phyloP scores from a whole-genome alignment of 805 yeast genomes.

The Sugiyamaella marilandica region DNA sequence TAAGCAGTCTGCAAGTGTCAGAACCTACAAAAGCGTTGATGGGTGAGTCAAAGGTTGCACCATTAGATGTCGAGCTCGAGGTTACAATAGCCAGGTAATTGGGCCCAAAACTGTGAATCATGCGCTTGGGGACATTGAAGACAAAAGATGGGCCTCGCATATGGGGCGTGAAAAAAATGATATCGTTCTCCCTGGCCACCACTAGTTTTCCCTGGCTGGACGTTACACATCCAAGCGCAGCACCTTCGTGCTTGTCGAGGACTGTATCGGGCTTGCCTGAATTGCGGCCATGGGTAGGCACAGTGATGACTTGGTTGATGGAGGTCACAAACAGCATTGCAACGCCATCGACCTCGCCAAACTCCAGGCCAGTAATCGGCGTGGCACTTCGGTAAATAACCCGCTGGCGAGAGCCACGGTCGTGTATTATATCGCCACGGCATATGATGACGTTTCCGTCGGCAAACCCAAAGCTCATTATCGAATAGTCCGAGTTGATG shows the following conservation, averaged over 20 bases:
- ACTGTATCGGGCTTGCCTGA: slow-evolving; percentile 55
- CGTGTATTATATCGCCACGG: slow-evolving; percentile 83
- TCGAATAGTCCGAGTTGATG: slow-evolving; percentile 43
- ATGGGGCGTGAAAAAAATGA: slow-evolving; percentile 53
- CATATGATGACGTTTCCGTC: slow-evolving; percentile 78
- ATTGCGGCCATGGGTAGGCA: slow-evolving; percentile 74
- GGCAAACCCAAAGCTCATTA: slow-evolving; percentile 72
- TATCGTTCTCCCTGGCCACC: slow-evolving; percentile 59
- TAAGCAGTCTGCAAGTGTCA: slow-evolving; percentile 51
- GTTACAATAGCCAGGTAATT: slow-evolving; percentile 56
- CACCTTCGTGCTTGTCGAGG: slow-evolving; percentile 45
- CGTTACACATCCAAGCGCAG: slow-evolving; percentile 42
- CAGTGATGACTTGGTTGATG: slow-evolving; percentile 62
- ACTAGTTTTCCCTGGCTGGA: slow-evolving; percentile 38
- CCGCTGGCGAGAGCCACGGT: slow-evolving; percentile 86
- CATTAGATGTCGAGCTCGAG: slow-evolving; percentile 27
- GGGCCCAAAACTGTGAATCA: slow-evolving; percentile 45
- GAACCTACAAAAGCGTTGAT: slow-evolving; percentile 17
- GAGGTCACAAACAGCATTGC: slow-evolving; percentile 57
- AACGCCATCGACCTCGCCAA: slow-evolving; percentile 36
- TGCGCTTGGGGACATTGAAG: slow-evolving; percentile 53
- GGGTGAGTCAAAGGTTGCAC: slow-evolving; percentile 4
- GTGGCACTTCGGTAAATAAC: slow-evolving; percentile 67
- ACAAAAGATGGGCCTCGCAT: slow-evolving; percentile 43
- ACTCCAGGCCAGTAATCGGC: slow-evolving; percentile 74